Evolutionary conservation across 306 rosid species (phyloP), one percentile per base, ranked within the genome.

Genomic region (Elaeagnus macrophylla): DNA sequence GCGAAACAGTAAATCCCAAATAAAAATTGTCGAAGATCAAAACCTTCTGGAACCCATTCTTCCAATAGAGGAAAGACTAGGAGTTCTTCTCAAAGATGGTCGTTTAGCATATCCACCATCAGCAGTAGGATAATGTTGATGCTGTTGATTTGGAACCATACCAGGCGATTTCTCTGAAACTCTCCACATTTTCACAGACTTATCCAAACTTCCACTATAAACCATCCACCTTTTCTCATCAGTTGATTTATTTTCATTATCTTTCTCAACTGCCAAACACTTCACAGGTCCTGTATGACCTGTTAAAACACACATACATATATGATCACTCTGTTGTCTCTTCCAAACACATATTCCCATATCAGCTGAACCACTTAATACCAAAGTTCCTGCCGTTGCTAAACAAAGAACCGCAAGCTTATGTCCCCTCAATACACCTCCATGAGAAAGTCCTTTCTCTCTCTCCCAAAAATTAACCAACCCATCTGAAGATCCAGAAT

Each of bases 181-280:
- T 54, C 51, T 82, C 99, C 99, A 91, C 55, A 82, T 78, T 75
- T 91, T 91, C 11, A 91, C 96, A 0, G 96, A 84, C 74, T 87
- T 86, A 50, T 91, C 99, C 94, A 87, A 82, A 63, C 99, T 87
- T 10, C 99, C 99, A 15, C 89, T 87, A 6, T 87, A 91, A 41
- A 87, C 42, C n/a, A 77, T 79, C 95, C 95, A 91, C 7, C 70
- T 48, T 6, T 19, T 40, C 62, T 81, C 87, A 0, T 64, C 67
- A 0, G 32, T 40, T 39, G 51, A 38, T 25, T 37, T 42, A 0
- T 72, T 55, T 7, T 75, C 84, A 0, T 12, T 49, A 19, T 91
- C 95, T 42, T 42, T 81, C 66, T 78, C 89, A 5, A 74, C 71
- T 0, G 94, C 93, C 39, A 91, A 72, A n/a, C 99, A 91, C 71